Evolutionary conservation across 805 yeast species (phyloP).

Genomic region (Barnettozyma populi): DNA sequence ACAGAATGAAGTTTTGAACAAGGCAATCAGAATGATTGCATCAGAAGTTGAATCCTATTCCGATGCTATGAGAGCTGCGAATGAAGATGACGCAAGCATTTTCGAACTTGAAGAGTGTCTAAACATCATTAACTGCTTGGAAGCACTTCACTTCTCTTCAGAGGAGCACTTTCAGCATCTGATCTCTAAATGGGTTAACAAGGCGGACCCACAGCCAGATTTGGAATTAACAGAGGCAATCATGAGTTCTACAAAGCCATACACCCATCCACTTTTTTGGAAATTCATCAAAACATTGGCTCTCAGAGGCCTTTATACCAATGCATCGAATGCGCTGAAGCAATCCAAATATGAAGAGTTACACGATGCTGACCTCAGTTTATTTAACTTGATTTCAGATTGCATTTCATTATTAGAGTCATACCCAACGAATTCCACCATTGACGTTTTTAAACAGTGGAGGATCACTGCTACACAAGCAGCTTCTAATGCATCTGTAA

Average conservation of each 20-base stretch:
- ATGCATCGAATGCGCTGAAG: constrained; percentile 45
- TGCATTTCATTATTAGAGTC: constrained; percentile 28
- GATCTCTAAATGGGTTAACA: constrained; percentile 60
- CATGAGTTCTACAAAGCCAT: constrained; percentile 39
- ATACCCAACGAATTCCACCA: constrained; percentile 30
- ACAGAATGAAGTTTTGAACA: constrained; percentile 33
- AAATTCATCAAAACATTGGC: constrained; percentile 50
- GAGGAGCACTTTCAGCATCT: constrained; percentile 32
- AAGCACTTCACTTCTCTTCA: constrained; percentile 42
- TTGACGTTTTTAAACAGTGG: constrained; percentile 33
- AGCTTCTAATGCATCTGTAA: constrained; percentile 20
- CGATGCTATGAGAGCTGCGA: constrained; percentile 27
- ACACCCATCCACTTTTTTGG: constrained; percentile 55
- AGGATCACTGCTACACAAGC: constrained; percentile 26
- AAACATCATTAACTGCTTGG: constrained; percentile 52
- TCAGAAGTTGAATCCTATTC: constrained; percentile 31
- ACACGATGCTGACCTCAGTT: constrained; percentile 13
- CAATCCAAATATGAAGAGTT: constrained; percentile 40
- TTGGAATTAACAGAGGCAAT: constrained; percentile 43
- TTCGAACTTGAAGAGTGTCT: constrained; percentile 40
- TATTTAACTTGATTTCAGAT: constrained; percentile 31
- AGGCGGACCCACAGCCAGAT: constrained; percentile 63
- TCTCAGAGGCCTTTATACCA: constrained; percentile 54
- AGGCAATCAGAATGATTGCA: constrained; percentile 29
- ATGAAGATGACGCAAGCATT: constrained; percentile 25